phyloP scores from a whole-genome alignment of 345 rosid species.

The Cardiospermum halicacabum region DNA sequence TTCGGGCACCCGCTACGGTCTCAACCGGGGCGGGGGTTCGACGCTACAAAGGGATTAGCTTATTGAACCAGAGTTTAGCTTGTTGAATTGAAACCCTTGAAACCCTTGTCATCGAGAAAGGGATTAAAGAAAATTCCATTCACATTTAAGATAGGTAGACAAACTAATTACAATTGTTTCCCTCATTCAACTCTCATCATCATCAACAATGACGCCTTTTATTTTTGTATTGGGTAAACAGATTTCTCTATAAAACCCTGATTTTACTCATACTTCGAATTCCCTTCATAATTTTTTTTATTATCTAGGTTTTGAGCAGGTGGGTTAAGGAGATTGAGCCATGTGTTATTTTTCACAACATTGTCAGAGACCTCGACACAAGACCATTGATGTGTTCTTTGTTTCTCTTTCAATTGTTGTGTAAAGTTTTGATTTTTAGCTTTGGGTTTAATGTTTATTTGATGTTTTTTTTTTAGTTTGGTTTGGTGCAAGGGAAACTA shows the following conservation, averaged over 20 bases:
- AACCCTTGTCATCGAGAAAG: conserved; percentile 2
- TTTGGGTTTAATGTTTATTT: neutral
- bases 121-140: conserved; percentile 42
- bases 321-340: conserved; percentile 99
- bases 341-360: conserved; percentile 85
- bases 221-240: conserved; percentile 93
- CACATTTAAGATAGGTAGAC: conserved; percentile 50
- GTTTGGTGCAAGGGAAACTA: conserved; percentile 65
- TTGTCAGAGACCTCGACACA: conserved; percentile 98
- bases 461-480: neutral
- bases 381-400: conserved; percentile 73
- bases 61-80: neutral
- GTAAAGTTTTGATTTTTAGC: neutral
- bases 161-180: conserved; percentile 59
- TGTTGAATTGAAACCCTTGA: neutral
- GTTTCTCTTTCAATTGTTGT: neutral
- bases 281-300: neutral
- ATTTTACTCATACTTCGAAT: neutral
- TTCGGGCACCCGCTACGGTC: no score
- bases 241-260: conserved; percentile 28
- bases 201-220: conserved; percentile 95
- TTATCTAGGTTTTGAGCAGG: conserved; percentile 22
- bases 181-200: conserved; percentile 75
- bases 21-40: no score
- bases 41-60: no score